phyloP scores from a whole-genome alignment of 2,329 filamentous ascomycete species.

The Ploettnerulaceae sp. region DNA sequence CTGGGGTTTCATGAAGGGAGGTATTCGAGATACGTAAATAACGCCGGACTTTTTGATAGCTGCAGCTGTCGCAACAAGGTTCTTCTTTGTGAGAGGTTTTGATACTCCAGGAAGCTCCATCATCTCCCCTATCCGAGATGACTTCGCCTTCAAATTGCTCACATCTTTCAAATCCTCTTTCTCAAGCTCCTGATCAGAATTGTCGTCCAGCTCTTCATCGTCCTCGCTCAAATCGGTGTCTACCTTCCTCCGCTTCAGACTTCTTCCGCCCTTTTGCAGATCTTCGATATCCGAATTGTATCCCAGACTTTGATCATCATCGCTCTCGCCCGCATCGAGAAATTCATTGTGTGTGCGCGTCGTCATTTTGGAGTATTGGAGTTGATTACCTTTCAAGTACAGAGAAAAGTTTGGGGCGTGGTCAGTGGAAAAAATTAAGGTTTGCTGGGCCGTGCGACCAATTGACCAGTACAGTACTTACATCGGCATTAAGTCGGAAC shows the following conservation, averaged over 20 bases:
- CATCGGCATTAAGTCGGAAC: conserved; percentile 5
- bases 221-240: conserved; percentile 39
- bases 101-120: conserved; percentile 45
- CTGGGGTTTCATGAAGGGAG: conserved; percentile 81
- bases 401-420: neutral
- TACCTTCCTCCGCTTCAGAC: conserved; percentile 60
- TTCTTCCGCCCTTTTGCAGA: conserved; percentile 58
- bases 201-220: conserved; percentile 30
- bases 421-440: conserved; percentile 11
- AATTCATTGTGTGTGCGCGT: conserved; percentile 69
- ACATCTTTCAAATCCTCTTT: conserved; percentile 31
- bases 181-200: conserved; percentile 1
- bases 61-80: conserved; percentile 59
- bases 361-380: conserved; percentile 46
- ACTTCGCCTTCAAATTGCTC: conserved; percentile 7
- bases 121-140: conserved; percentile 28
- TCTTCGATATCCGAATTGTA: conserved; percentile 65
- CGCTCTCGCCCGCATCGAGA: conserved; percentile 56
- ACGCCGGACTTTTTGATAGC: conserved; percentile 72
- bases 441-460: conserved; percentile 9
- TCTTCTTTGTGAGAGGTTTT: conserved; percentile 58
- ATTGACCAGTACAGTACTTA: conserved; percentile 10
- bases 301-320: conserved; percentile 44
- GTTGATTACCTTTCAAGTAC: neutral
- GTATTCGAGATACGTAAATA: conserved; percentile 76